These are phyloP conservation scores for Cadophora luteo-olivacea DNA, from an alignment of 2,329 filamentous ascomycete genomes.

Conservation along the genomic window DNA sequence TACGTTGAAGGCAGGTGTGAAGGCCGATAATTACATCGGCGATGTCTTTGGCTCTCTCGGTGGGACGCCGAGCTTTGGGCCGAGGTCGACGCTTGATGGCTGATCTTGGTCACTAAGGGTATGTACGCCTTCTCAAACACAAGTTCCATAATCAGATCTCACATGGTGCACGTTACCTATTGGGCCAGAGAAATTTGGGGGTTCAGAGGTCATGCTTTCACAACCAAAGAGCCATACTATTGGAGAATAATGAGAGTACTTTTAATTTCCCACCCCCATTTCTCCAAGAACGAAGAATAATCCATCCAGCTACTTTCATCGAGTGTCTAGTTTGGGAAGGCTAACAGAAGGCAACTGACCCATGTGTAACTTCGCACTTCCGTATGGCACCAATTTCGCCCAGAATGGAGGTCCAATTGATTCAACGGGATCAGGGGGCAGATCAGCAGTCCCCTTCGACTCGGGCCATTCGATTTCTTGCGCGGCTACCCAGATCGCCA, in stretches of 20 bases:
- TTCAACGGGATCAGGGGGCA: background rate
- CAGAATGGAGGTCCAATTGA: background rate
- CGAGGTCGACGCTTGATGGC: background rate
- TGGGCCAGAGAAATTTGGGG: too few relatives aligned
- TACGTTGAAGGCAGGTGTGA: background rate
- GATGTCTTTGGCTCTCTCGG: constrained; percentile 14
- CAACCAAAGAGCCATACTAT: too few relatives aligned
- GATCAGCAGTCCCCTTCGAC: background rate
- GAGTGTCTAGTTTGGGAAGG: background rate
- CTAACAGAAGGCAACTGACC: background rate
- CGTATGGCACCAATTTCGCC: background rate
- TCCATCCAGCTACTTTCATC: background rate
- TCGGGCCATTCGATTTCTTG: background rate
- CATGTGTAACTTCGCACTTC: background rate
- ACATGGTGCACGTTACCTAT: too few relatives aligned
- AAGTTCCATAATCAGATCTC: background rate
- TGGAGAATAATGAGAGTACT: too few relatives aligned
- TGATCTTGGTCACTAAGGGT: background rate
- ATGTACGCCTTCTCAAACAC: background rate
- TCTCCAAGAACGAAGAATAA: background rate
- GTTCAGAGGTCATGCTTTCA: too few relatives aligned
- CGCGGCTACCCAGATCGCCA: background rate
- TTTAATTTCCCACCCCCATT: too few relatives aligned
- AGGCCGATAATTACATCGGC: constrained; percentile 7
- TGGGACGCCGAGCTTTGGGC: constrained; percentile 3